phyloP scores from a whole-genome alignment of 176 grass and related monocot species.

The Triticum urartu region DNA sequence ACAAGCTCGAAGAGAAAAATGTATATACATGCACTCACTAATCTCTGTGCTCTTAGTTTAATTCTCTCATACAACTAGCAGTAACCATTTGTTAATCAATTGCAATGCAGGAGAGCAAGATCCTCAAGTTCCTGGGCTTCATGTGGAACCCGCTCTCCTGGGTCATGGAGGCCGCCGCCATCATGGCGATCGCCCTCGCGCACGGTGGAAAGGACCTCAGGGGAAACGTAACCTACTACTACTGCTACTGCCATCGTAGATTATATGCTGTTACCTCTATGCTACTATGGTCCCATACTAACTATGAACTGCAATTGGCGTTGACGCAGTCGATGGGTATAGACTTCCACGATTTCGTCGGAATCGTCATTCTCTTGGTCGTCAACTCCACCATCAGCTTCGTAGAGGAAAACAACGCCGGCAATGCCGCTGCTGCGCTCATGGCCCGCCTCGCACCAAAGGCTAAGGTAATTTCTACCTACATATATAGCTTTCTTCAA shows the following conservation, averaged over 20 bases:
- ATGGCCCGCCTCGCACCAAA: constrained; percentile 74
- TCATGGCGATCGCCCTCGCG: constrained; percentile 77
- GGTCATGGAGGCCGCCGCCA: constrained; percentile 71
- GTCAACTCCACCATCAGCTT: constrained; percentile 84
- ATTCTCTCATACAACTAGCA: not conserved
- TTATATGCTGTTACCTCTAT: too few relatives aligned
- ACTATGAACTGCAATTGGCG: not conserved
- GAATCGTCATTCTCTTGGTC: constrained; percentile 52
- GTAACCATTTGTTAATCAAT: too few relatives aligned
- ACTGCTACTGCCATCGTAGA: not conserved
- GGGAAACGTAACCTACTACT: constrained; percentile 19
- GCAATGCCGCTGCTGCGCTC: constrained; percentile 67
- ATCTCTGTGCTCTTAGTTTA: too few relatives aligned
- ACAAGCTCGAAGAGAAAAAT: constrained; percentile 73
- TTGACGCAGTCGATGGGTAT: constrained; percentile 23
- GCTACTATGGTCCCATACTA: too few relatives aligned
- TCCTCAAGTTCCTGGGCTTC: constrained; percentile 76
- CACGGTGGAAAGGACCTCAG: constrained; percentile 28
- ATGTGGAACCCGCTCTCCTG: constrained; percentile 85
- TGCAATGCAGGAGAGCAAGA: constrained; percentile 56
- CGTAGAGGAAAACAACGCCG: constrained; percentile 72
- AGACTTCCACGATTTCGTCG: constrained; percentile 65
- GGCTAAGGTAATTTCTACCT: constrained; percentile 41
- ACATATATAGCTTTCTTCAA: not conserved
- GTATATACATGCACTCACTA: not conserved